A percentile compares a stretch with the other conserved stretches of the same genome.
Conservation (phyloP, 345 rosid species). For the Balakata baccata region DNA sequence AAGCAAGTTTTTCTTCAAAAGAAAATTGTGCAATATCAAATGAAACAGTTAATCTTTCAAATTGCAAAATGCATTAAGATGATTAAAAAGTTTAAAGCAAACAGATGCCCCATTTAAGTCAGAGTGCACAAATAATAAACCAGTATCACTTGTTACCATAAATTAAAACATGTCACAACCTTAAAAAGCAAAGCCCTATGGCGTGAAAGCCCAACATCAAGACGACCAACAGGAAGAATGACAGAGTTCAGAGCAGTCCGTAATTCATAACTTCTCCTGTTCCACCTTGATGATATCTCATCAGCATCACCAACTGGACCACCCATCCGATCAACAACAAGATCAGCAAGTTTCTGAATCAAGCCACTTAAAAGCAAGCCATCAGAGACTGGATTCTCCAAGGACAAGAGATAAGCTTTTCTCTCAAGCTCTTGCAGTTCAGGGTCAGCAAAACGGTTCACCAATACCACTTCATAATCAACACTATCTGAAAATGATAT, state of each 20-base stretch:
- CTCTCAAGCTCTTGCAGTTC: constrained; percentile 73
- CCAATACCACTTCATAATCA: constrained; percentile 73
- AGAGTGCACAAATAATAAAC: not conserved
- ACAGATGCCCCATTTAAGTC: not conserved
- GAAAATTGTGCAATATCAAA: not conserved
- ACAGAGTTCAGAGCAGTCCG: constrained; percentile 53
- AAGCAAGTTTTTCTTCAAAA: constrained; percentile 17
- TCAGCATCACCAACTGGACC: constrained; percentile 86
- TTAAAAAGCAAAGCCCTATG: constrained; percentile 96
- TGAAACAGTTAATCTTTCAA: not conserved
- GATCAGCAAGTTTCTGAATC: constrained; percentile 81
- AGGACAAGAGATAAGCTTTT: constrained; percentile 41
- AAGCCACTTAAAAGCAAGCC: constrained; percentile 51
- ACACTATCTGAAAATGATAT: constrained; percentile 56
- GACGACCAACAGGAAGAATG: constrained; percentile 81
- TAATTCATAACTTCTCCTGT: constrained; percentile 52
- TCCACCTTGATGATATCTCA: constrained; percentile 78
- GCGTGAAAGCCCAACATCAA: constrained; percentile 90
- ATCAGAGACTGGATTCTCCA: constrained; percentile 44
- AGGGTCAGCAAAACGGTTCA: constrained; percentile 69
- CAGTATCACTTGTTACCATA: constrained; percentile 10
- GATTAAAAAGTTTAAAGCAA: not conserved
- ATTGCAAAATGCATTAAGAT: not conserved
- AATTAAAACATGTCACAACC: constrained; percentile 41
- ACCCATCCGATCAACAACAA: constrained; percentile 90